A percentile compares a stretch with the other conserved stretches of the same genome.
phyloP scores from a whole-genome alignment of 495 filamentous ascomycete species.

The Xylaria flabelliformis region DNA sequence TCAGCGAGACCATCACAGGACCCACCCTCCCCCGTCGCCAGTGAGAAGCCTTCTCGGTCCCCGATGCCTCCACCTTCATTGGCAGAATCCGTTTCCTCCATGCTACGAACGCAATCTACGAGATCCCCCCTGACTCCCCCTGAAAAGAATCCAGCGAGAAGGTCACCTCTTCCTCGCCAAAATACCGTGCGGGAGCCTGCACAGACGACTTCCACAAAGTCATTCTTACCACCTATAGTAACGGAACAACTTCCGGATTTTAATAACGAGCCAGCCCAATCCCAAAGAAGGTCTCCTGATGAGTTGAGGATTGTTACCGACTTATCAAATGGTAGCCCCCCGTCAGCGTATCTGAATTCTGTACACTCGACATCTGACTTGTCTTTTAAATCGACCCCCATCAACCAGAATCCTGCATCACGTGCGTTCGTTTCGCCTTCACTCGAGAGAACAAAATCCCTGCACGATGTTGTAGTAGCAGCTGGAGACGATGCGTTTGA shows the following conservation, averaged over 20 bases:
- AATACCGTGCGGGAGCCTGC: slow-evolving; percentile 20
- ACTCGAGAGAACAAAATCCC: slow-evolving; percentile 35
- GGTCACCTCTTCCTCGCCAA: slow-evolving; percentile 32
- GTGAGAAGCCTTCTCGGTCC: slow-evolving; percentile 33
- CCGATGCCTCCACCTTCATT: slow-evolving; percentile 32
- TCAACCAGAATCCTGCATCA: slow-evolving; percentile 34
- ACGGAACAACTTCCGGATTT: slow-evolving; percentile 33
- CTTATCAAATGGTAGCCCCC: slow-evolving; percentile 32
- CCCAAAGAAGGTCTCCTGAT: slow-evolving; percentile 36
- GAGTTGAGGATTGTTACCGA: slow-evolving; percentile 32
- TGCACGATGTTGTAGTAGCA: slow-evolving; percentile 47
- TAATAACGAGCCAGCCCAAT: slow-evolving; percentile 29
- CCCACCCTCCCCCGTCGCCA: slow-evolving; percentile 33
- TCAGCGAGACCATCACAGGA: slow-evolving; percentile 26
- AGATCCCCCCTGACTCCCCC: slow-evolving; percentile 35
- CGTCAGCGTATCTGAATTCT: slow-evolving; percentile 34
- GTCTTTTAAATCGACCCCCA: slow-evolving; percentile 39
- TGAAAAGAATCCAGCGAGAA: slow-evolving; percentile 31
- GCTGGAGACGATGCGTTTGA: slow-evolving; percentile 68
- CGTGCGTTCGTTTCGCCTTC: slow-evolving; percentile 36
- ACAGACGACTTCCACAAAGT: slow-evolving; percentile 25
- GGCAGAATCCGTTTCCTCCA: slow-evolving; percentile 38
- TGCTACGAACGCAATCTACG: slow-evolving; percentile 40
- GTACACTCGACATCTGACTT: slow-evolving; percentile 36
- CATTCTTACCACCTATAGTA: slow-evolving; percentile 35